Base-by-base conservation (phyloP, 345 rosid species). In the Laguncularia racemosa region DNA sequence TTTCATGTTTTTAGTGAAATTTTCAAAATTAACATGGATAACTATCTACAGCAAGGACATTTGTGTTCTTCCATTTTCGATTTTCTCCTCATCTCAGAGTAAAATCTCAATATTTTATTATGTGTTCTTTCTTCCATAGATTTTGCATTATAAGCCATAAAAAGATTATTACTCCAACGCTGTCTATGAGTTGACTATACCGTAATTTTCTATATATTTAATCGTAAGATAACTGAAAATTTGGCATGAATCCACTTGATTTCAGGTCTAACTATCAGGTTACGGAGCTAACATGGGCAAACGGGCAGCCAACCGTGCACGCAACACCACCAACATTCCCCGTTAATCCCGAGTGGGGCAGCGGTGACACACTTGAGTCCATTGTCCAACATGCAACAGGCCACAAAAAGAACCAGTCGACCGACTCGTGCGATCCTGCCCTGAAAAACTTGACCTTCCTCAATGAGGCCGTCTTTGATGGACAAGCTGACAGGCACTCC, bases 251-350 rank as follows among this genome's bases (percentile, higher is more conserved):
- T 33, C 10, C 40, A 33, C 52, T 7, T 23, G 17, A 45, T 12
- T 59, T 67, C 84, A 88, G 97, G 78, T 60, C 62, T 48, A 76
- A 78, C 50, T 80, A 75, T 18, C 89, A 79, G 68, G 91, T 88
- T 26, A 83, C 91, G 12, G 96, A 88, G 78, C 74, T 91, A 58
- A 87, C 91, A 52, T 89, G 97, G 99, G 80, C 85, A 70, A 93
- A 87, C 57, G 95, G 96, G 10, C 93, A 86, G 46, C 60, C 84
- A 13, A 76, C 82, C 68, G 68, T 81, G 84, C 95, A 86, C 71
- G 81, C 44, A n/a, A 13, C 38, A 52, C 78, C 76, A 20, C 81
- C 84, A 53, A 80, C 84, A 13, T 52, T 54, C 33, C 68, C 61
- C 3, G 20, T 62, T 19, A 81, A 71, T 40, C 59, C 69, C 23